Conservation (phyloP, 768 basidiomycete species). For the Suillus hirtellus region DNA sequence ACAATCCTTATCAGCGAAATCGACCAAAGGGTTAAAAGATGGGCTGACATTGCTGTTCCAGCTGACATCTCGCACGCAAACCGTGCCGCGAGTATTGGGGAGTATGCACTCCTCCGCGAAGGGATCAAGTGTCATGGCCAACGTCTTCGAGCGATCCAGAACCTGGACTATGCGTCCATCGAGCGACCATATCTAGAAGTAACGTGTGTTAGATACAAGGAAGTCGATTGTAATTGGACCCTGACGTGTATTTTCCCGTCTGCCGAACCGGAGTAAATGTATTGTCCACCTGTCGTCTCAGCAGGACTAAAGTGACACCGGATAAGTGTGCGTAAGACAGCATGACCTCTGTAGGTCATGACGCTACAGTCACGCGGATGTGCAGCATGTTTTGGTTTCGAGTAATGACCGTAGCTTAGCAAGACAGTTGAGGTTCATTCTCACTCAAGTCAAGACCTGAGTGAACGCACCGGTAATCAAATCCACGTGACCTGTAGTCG, state of each 20-base stretch:
- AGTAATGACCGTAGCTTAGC: conserved; percentile 63
- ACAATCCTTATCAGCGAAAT: conserved; percentile 4
- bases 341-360: conserved; percentile 93
- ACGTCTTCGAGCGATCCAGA: conserved; percentile 74
- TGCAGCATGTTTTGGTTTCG: conserved; percentile 55
- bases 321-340: conserved; percentile 88
- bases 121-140: conserved; percentile 73
- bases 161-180: conserved; percentile 86
- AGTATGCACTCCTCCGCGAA: conserved; percentile 55
- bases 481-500: conserved; percentile 58
- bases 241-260: conserved; percentile 84
- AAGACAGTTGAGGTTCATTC: conserved; percentile 15
- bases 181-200: conserved; percentile 83
- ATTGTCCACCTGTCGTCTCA: conserved; percentile 89
- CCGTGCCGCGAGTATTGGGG: conserved; percentile 25
- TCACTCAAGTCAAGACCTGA: not conserved
- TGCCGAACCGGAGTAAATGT: conserved; percentile 91
- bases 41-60: conserved; percentile 68
- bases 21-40: no score
- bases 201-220: conserved; percentile 9
- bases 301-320: conserved; percentile 94
- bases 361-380: conserved; percentile 93
- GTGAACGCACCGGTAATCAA: conserved; percentile 77
- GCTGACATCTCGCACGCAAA: conserved; percentile 89
- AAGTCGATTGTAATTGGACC: conserved; percentile 13